These are phyloP conservation scores for Zizania palustris DNA, from an alignment of 202 grass and related monocot genomes.

Conservation along the genomic window DNA sequence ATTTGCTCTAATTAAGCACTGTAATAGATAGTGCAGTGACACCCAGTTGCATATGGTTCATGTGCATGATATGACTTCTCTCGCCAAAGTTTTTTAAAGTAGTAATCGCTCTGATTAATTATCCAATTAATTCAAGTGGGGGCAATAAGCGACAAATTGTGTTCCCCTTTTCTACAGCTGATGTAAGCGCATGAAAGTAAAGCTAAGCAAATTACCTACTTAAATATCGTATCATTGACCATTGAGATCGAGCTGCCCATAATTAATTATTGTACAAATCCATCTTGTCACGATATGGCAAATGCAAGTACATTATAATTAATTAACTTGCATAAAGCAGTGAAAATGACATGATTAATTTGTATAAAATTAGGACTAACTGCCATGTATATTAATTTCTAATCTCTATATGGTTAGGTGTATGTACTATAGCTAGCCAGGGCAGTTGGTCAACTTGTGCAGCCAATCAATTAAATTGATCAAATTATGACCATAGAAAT, in stretches of 20 bases:
- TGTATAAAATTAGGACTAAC: conserved; percentile 36
- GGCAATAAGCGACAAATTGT: conserved; percentile 10
- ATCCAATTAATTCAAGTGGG: neutral
- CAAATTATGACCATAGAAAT: neutral
- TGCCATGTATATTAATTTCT: neutral
- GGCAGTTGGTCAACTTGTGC: conserved; percentile 48
- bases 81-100: neutral
- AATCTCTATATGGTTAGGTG: conserved; percentile 28
- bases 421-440: neutral
- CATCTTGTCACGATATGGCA: conserved; percentile 13
- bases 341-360: conserved; percentile 21
- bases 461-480: conserved; percentile 28
- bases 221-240: conserved; percentile 29
- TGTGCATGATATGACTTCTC: neutral
- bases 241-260: neutral
- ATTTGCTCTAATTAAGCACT: conserved; percentile 21
- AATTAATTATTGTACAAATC: conserved; percentile 4
- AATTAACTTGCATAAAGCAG: conserved; percentile 20
- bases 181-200: conserved; percentile 13
- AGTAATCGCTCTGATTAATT: neutral
- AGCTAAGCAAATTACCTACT: conserved; percentile 22
- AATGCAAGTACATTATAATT: neutral
- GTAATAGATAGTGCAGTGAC: neutral
- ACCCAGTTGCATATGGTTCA: neutral
- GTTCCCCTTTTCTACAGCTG: conserved; percentile 41